These are phyloP conservation scores for Apiotrichum porosum DNA, from an alignment of 1,284 basidiomycete genomes.

Conservation along the genomic window DNA sequence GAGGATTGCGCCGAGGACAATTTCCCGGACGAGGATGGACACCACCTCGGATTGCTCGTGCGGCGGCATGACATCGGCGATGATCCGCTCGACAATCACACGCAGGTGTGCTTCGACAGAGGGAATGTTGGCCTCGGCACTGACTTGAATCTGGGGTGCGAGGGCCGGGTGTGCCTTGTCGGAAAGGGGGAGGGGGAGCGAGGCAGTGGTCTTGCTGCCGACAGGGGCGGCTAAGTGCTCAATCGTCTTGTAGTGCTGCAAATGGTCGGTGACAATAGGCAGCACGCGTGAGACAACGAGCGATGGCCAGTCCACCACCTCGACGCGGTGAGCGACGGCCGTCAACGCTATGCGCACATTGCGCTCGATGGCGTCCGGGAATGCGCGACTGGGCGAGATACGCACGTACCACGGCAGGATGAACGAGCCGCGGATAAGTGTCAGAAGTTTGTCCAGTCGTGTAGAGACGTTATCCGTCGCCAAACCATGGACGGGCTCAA, in stretches of 20 bases:
- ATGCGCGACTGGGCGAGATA: conserved; percentile 76
- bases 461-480: conserved; percentile 51
- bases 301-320: conserved; percentile 65
- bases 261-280: conserved; percentile 79
- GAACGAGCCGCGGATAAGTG: conserved; percentile 75
- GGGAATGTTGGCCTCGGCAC: conserved; percentile 81
- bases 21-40: conserved; percentile 69
- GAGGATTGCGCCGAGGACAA: conserved; percentile 73
- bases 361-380: conserved; percentile 75
- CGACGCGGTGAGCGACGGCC: conserved; percentile 56
- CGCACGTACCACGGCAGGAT: conserved; percentile 78
- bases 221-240: conserved; percentile 54
- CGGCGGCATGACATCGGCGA: conserved; percentile 69
- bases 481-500: conserved; percentile 5
- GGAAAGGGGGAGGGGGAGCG: conserved; percentile 33
- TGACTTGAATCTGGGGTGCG: conserved; percentile 72
- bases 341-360: conserved; percentile 66
- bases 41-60: conserved; percentile 70
- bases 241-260: conserved; percentile 87
- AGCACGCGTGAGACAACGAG: conserved; percentile 76
- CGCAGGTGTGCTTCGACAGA: conserved; percentile 82
- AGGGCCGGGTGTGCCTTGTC: conserved; percentile 66
- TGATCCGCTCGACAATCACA: conserved; percentile 61
- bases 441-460: conserved; percentile 68
- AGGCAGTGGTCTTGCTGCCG: conserved; percentile 46